Percentiles rank a stretch among this genome's conserved stretches.
Conservation (phyloP, 1,284 basidiomycete species). For the Malassezia globosa region DNA sequence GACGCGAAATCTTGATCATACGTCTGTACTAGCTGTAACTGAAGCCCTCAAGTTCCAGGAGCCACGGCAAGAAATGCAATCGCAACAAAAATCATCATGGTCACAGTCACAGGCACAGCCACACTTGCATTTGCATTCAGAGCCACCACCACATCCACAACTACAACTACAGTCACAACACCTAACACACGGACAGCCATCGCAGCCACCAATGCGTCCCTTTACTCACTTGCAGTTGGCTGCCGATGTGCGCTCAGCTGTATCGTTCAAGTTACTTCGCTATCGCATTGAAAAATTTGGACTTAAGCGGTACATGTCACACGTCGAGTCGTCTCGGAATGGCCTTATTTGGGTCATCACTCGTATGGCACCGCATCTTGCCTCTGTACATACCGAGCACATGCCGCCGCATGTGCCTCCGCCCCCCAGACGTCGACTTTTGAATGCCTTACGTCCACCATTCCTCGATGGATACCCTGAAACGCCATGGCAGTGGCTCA, state of each 20-base stretch:
- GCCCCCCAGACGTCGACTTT: conserved; percentile 25
- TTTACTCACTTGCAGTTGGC: conserved; percentile 24
- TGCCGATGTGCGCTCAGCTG: conserved; percentile 34
- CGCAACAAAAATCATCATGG: too few relatives aligned
- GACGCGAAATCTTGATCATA: conserved; percentile 45
- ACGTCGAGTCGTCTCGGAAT: conserved; percentile 37
- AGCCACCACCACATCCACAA: too few relatives aligned
- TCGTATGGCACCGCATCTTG: conserved; percentile 8
- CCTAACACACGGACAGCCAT: too few relatives aligned
- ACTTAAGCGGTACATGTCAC: conserved; percentile 39
- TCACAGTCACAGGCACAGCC: too few relatives aligned
- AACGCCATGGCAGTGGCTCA: conserved; percentile 31
- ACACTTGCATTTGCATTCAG: too few relatives aligned
- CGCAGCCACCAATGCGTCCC: not conserved
- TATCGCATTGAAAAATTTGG: conserved; percentile 45
- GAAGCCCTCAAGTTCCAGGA: conserved; percentile 31
- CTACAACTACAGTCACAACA: too few relatives aligned
- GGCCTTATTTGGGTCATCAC: conserved; percentile 29
- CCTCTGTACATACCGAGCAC: conserved; percentile 10
- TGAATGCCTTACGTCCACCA: conserved; percentile 39
- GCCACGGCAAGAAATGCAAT: too few relatives aligned
- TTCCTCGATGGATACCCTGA: conserved; percentile 42
- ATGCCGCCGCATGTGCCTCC: conserved; percentile 17
- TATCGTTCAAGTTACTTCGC: conserved; percentile 31
- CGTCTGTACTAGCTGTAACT: conserved; percentile 37